A percentile compares a stretch with the other conserved stretches of the same genome.
phyloP scores from a whole-genome alignment of 345 rosid species.

The Gossypium turneri region DNA sequence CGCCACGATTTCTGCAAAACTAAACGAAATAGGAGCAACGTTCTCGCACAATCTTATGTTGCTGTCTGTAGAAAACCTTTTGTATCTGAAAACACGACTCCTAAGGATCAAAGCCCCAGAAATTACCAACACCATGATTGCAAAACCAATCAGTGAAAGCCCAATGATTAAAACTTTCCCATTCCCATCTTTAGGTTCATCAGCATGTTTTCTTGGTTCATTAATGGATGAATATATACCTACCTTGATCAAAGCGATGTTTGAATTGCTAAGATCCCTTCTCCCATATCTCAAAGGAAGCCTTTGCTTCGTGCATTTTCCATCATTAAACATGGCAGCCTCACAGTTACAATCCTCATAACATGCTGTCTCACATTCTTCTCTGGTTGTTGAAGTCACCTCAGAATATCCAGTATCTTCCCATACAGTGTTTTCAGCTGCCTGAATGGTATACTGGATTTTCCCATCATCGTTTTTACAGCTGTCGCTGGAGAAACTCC shows the following conservation, averaged over 20 bases:
- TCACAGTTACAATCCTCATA: not conserved
- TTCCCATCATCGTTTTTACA: not conserved
- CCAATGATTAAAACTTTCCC: constrained; percentile 8
- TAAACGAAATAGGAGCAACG: constrained; percentile 12
- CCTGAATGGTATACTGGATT: not conserved
- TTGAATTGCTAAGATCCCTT: not conserved
- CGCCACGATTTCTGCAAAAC: constrained; percentile 8
- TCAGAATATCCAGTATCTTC: not conserved
- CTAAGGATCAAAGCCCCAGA: constrained; percentile 4
- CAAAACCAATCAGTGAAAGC: constrained; percentile 19
- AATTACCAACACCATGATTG: not conserved
- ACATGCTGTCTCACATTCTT: not conserved
- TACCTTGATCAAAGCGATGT: constrained; percentile 3
- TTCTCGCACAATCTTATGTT: constrained; percentile 15
- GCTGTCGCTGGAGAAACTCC: not conserved
- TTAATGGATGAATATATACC: not conserved
- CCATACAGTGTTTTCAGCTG: not conserved
- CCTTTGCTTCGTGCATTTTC: not conserved
- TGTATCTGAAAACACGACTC: not conserved
- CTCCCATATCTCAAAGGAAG: constrained; percentile 16
- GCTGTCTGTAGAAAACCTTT: constrained; percentile 6
- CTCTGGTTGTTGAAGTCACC: not conserved
- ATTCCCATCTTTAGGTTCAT: not conserved
- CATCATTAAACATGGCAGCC: not conserved
- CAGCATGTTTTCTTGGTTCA: not conserved